A percentile compares a stretch with the other conserved stretches of the same genome.
Conservation (phyloP, 768 basidiomycete genomes). For the Cubamyces lactineus region DNA sequence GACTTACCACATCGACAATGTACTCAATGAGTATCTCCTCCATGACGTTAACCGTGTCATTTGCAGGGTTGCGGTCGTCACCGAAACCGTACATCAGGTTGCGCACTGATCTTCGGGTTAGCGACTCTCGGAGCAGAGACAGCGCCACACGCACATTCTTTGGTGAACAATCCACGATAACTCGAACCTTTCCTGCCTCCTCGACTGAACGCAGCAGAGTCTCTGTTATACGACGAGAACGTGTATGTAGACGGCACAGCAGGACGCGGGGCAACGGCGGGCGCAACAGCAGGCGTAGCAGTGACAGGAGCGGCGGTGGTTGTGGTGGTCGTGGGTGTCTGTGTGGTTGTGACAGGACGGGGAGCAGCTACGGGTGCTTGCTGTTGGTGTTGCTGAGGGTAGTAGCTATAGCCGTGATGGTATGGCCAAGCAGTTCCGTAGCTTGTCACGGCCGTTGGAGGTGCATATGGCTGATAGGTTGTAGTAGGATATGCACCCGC, state of each 20-base stretch:
- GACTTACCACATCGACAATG: constrained; percentile 84
- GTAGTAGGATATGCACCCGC: constrained; percentile 32
- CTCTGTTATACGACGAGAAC: constrained; percentile 54
- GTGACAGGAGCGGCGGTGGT: constrained; percentile 27
- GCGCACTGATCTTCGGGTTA: constrained; percentile 54
- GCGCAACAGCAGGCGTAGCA: constrained; percentile 9
- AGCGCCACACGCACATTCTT: constrained; percentile 64
- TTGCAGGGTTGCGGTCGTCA: constrained; percentile 86
- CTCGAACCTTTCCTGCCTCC: constrained; percentile 66
- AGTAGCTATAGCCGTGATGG: constrained; percentile 62
- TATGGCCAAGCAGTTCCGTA: constrained; percentile 71
- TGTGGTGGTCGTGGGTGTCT: constrained; percentile 37
- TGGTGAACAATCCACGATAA: constrained; percentile 75
- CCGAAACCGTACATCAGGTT: constrained; percentile 94
- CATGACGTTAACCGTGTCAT: constrained; percentile 89
- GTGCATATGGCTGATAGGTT: constrained; percentile 44
- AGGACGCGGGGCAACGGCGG: constrained; percentile 35
- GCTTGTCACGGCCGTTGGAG: constrained; percentile 64
- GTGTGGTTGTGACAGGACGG: constrained; percentile 25
- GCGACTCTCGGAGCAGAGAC: not conserved
- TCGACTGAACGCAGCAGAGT: constrained; percentile 48
- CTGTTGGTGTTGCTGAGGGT: constrained; percentile 34
- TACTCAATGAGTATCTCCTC: constrained; percentile 93
- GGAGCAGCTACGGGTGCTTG: constrained; percentile 26
- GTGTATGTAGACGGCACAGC: constrained; percentile 50